Evolutionary conservation across 805 yeast species (phyloP).

Genomic region (Candida hispaniensis): DNA sequence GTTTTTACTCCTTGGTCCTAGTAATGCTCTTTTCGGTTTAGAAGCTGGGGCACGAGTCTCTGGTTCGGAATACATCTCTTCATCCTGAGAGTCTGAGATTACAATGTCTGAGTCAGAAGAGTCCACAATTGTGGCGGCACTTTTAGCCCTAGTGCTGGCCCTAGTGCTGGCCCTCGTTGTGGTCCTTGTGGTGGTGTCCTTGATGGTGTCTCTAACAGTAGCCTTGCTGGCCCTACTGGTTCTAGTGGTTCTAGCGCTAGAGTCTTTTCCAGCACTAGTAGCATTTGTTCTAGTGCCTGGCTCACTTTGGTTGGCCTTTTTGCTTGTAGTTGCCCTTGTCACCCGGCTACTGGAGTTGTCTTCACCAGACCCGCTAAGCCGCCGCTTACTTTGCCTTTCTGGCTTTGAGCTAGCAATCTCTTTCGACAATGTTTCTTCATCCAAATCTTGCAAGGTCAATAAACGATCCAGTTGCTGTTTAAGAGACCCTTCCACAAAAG

Average conservation of each 20-base stretch:
- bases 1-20: too few species aligned
- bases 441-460: slow-evolving; percentile 16
- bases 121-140: not conserved
- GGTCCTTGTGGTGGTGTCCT: slow-evolving; percentile 3
- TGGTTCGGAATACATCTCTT: too few species aligned
- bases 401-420: slow-evolving; percentile 2
- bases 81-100: slow-evolving; percentile 11
- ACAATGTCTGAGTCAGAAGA: slow-evolving; percentile 1
- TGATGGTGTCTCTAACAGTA: slow-evolving; percentile 1
- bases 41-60: too few species aligned
- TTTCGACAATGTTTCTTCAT: slow-evolving; percentile 3
- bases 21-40: too few species aligned
- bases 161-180: not conserved
- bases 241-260: slow-evolving; percentile 1
- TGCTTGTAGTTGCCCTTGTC: too few species aligned
- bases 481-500: slow-evolving; percentile 30
- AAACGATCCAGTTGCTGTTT: slow-evolving; percentile 22
- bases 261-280: not conserved
- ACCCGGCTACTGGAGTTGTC: too few species aligned
- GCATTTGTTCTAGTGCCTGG: not conserved
- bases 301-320: too few species aligned
- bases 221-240: slow-evolving; percentile 1
- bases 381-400: slow-evolving; percentile 10
- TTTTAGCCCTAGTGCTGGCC: not conserved
- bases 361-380: too few species aligned